Evolutionary conservation across 495 filamentous ascomycete genomes (phyloP).

Genomic region (Hypoxylon subgilvum): DNA sequence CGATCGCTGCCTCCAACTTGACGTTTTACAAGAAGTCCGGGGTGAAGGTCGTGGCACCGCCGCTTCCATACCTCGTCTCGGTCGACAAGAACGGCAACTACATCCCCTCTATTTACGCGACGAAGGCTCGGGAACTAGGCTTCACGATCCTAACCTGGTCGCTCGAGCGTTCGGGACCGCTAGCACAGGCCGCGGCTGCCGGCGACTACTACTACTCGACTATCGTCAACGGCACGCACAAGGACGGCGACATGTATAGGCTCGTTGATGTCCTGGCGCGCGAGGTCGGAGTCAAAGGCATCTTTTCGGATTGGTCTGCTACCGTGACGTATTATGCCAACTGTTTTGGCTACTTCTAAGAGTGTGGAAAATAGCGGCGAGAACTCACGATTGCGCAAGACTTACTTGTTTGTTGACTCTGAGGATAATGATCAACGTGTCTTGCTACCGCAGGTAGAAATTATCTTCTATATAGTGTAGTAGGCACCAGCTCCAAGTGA

Average conservation of each 20-base stretch:
- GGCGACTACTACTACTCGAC: conserved; percentile 62
- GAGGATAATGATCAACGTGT: too few relatives aligned
- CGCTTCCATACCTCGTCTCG: conserved; percentile 50
- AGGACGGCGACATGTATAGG: conserved; percentile 64
- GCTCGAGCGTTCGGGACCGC: conserved; percentile 63
- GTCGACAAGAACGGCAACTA: conserved; percentile 45
- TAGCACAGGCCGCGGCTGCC: conserved; percentile 50
- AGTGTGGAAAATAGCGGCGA: neutral
- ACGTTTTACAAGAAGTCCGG: conserved; percentile 51
- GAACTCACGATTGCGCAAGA: too few relatives aligned
- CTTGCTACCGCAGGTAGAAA: too few relatives aligned
- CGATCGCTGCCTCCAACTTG: conserved; percentile 56
- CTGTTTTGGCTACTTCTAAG: conserved; percentile 57
- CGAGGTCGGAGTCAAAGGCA: conserved; percentile 60
- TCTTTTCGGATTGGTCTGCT: conserved; percentile 69
- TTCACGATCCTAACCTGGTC: conserved; percentile 67
- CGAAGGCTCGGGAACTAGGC: conserved; percentile 57
- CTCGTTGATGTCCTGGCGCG: conserved; percentile 63
- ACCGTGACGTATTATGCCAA: conserved; percentile 69
- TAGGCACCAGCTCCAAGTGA: too few relatives aligned
- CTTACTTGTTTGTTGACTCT: too few relatives aligned
- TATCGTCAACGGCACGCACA: conserved; percentile 57
- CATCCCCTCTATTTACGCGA: conserved; percentile 51
- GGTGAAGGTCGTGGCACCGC: conserved; percentile 52
- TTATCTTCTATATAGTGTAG: too few relatives aligned